Evolutionary conservation across 495 filamentous ascomycete species (phyloP).

Genomic region (Penicillium steckii): DNA sequence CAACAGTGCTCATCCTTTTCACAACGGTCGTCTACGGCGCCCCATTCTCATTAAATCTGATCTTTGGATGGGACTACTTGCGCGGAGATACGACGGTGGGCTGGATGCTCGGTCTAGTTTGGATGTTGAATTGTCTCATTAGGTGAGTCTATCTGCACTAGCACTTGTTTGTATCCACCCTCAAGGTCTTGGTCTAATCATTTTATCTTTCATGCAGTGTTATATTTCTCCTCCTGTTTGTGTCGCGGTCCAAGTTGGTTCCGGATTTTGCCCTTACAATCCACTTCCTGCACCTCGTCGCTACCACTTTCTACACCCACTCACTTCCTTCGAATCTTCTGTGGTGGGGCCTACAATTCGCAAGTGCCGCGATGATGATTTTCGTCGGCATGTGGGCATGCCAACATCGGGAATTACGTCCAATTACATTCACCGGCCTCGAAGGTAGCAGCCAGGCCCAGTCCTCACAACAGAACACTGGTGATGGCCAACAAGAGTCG

Average conservation of each 20-base stretch:
- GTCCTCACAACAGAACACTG: conserved; percentile 21
- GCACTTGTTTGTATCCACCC: too few relatives aligned
- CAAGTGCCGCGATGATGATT: conserved; percentile 67
- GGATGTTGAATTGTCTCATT: conserved; percentile 74
- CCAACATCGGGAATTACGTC: conserved; percentile 81
- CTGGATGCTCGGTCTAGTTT: conserved; percentile 87
- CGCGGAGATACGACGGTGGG: conserved; percentile 88
- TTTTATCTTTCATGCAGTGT: conserved; percentile 35
- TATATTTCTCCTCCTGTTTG: conserved; percentile 73
- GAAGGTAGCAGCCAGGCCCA: conserved; percentile 26
- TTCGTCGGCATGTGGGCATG: conserved; percentile 84
- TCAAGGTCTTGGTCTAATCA: too few relatives aligned
- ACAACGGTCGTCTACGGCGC: conserved; percentile 79
- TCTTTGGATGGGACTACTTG: conserved; percentile 79
- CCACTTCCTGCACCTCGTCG: conserved; percentile 80
- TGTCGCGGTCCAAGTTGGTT: conserved; percentile 85
- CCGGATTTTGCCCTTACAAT: conserved; percentile 91
- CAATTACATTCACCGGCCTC: conserved; percentile 80
- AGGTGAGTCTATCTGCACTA: conserved; percentile 61
- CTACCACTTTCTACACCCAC: conserved; percentile 72
- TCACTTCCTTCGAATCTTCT: conserved; percentile 69
- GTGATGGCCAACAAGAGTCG: conserved; percentile 25
- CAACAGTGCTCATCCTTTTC: conserved; percentile 80
- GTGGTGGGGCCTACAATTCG: conserved; percentile 84
- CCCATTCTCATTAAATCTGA: conserved; percentile 63